Base-by-base conservation (phyloP, 805 yeast genomes). In the Candida adriatica region DNA sequence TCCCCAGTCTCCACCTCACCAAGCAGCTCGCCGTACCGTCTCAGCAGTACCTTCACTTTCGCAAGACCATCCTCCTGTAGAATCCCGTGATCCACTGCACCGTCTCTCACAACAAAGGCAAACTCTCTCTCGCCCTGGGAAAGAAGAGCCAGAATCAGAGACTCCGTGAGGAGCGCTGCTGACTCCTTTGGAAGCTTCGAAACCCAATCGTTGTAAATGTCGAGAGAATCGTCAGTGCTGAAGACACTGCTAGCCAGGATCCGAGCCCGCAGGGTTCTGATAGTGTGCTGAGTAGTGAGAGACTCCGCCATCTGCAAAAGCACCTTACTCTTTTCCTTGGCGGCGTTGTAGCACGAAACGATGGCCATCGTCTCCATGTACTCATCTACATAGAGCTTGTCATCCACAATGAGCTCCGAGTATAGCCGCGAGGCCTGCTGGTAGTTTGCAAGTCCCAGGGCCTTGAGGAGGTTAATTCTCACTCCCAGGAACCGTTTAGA, bases 101-200 rank as follows among this genome's bases (percentile, higher is more conserved):
- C 70, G 26, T 72, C 75, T 38, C 62, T 58, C 9, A 73, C 48
- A 26, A 71, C 63, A 33, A 61, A 56, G 0, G 79, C 77, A 51
- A 75, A 73, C 37, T 69, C 73, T 26, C 78, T 52, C 46, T 75
- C 79, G 26, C 61, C 55, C 23, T 61, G 58, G 14, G 61, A 59
- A 22, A 75, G 48, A 33, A 49, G 59, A 0, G 68, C 63, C 11
- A 68, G 39, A 18, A 73, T 51, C 23, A 74, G 45, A 3, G 74
- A 52, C 39, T 74, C 75, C 1, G 73, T 64, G 16, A 73, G 41
- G 5, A 55, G 33, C 1, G 73, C 73, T 11, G 64, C 48, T 30
- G 56, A 61, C 6, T 49, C 42, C 14, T 53, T 54, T 6, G 68
- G 55, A 0, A 64, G 60, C 8, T 45, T 46, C 11, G 51, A 48